phyloP scores from a whole-genome alignment of 805 yeast species.

The Zygotorulaspora sp. region DNA sequence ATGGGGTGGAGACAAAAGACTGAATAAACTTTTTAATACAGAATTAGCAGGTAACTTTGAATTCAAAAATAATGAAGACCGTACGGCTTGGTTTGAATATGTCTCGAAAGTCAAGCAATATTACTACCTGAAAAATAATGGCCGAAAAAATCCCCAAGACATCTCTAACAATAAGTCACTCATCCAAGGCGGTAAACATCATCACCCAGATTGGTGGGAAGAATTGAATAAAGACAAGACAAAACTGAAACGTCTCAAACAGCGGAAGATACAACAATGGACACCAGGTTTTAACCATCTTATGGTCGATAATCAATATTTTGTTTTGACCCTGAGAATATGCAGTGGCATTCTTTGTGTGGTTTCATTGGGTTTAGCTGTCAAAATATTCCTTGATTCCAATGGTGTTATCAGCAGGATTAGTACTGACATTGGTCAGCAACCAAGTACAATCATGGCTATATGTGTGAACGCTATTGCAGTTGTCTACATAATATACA shows the following conservation, averaged over 20 bases:
- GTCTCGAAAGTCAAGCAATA: conserved; percentile 28
- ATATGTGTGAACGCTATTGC: conserved; percentile 79
- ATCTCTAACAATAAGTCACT: conserved; percentile 10
- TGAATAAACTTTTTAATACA: conserved; percentile 46
- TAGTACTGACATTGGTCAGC: conserved; percentile 49
- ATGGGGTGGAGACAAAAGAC: conserved; percentile 71
- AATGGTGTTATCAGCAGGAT: conserved; percentile 14
- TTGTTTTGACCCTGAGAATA: conserved; percentile 71
- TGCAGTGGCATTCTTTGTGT: conserved; percentile 54
- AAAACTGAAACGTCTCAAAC: conserved; percentile 36
- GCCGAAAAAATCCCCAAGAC: conserved; percentile 7
- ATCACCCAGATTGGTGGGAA: conserved; percentile 21
- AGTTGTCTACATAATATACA: conserved; percentile 68
- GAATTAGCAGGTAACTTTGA: conserved; percentile 26
- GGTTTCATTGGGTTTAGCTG: conserved; percentile 69
- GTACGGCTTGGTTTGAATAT: conserved; percentile 31
- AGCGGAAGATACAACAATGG: conserved; percentile 58
- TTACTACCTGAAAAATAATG: conserved; percentile 18
- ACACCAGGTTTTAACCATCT: conserved; percentile 55
- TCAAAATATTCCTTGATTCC: conserved; percentile 47
- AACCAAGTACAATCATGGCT: conserved; percentile 91
- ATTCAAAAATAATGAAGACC: conserved; percentile 29
- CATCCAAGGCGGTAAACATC: conserved; percentile 2
- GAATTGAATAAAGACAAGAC: conserved; percentile 28
- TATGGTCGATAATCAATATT: conserved; percentile 68